These are phyloP conservation scores for Deuterostichococcus epilithicus DNA, from an alignment of 139 green algal genomes.

Conservation along the genomic window DNA sequence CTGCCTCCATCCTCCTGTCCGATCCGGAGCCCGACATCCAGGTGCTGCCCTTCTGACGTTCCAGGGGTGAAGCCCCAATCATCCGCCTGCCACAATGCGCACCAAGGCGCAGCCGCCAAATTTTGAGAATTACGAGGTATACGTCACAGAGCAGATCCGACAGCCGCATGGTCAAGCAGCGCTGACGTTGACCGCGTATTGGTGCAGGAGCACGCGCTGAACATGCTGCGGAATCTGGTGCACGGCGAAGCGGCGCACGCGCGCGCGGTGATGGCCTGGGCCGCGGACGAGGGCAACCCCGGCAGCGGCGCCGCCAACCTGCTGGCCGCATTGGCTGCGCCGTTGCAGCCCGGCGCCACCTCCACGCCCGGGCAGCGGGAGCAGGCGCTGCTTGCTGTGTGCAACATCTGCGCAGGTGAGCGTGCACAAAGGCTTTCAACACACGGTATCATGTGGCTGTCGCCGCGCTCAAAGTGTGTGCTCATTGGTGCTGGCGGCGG, in stretches of 20 bases:
- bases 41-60: background rate
- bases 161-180: too few species aligned
- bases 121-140: background rate
- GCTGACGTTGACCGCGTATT: background rate
- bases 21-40: conserved; percentile 49
- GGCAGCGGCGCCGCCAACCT: conserved; percentile 1
- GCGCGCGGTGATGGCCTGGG: background rate
- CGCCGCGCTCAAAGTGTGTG: too few species aligned
- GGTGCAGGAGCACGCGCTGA: conserved; percentile 40
- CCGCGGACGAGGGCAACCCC: background rate
- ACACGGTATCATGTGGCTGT: too few species aligned
- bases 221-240: conserved; percentile 10
- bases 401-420: background rate
- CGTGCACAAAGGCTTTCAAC: too few species aligned
- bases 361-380: background rate
- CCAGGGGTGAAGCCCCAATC: background rate
- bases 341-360: background rate
- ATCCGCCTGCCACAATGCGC: background rate
- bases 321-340: background rate
- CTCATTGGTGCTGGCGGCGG: too few species aligned
- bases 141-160: background rate
- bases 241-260: background rate
- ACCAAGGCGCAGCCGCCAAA: too few species aligned
- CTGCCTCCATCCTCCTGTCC: conserved; percentile 44
- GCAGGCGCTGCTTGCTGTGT: background rate